Evolutionary conservation across 805 yeast genomes (phyloP).

Genomic region (Zygoascus bituminiphila): DNA sequence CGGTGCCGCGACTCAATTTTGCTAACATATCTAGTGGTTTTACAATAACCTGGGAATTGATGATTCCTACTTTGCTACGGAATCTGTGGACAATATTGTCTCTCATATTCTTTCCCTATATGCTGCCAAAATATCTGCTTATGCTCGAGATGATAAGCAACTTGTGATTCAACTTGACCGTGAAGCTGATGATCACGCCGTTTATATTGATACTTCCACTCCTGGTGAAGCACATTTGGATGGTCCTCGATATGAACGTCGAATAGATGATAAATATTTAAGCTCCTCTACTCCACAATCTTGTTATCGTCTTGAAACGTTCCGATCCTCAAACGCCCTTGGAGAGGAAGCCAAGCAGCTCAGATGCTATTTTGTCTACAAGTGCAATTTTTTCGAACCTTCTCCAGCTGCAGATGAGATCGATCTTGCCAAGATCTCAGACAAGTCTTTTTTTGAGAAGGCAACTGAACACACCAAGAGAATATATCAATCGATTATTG

Average conservation of each 20-base stretch:
- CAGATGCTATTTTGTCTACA: slow-evolving; percentile 76
- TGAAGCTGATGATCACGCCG: slow-evolving; percentile 79
- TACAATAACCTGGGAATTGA: slow-evolving; percentile 83
- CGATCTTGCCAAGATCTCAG: slow-evolving; percentile 64
- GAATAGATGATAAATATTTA: slow-evolving; percentile 75
- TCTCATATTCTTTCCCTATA: slow-evolving; percentile 81
- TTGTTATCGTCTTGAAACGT: slow-evolving; percentile 68
- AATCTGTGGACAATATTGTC: slow-evolving; percentile 70
- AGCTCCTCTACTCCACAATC: slow-evolving; percentile 28
- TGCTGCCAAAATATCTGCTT: slow-evolving; percentile 88
- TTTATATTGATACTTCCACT: slow-evolving; percentile 69
- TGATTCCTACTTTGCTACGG: slow-evolving; percentile 84
- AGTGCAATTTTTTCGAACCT: slow-evolving; percentile 44
- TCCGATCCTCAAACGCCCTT: slow-evolving; percentile 41
- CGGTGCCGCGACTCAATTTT: no score
- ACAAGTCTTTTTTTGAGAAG: slow-evolving; percentile 64
- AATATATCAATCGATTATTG: slow-evolving; percentile 64
- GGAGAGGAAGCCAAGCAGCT: slow-evolving; percentile 38
- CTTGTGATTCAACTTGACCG: slow-evolving; percentile 71
- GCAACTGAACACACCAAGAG: slow-evolving; percentile 73
- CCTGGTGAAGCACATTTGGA: slow-evolving; percentile 41
- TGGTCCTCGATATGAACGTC: slow-evolving; percentile 51
- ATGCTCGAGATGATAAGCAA: slow-evolving; percentile 47
- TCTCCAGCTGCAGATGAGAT: slow-evolving; percentile 32
- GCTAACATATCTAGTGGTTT: slow-evolving; percentile 47